phyloP scores from a whole-genome alignment of 1,284 basidiomycete species.

The Dichomitus squalens region DNA sequence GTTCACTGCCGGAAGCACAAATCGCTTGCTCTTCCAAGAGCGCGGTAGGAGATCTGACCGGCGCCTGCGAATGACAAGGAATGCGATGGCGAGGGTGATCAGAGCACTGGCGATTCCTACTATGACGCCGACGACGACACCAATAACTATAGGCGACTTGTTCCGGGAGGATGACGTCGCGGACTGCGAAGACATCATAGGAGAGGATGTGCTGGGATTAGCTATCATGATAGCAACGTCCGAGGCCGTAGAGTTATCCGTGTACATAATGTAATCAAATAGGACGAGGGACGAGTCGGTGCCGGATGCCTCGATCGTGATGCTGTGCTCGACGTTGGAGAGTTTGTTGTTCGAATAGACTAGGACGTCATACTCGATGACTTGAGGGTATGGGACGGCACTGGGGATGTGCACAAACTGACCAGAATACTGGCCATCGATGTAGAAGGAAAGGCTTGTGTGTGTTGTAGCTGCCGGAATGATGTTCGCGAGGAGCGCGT shows the following conservation, averaged over 20 bases:
- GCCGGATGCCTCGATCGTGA: background rate
- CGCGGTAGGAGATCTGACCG: background rate
- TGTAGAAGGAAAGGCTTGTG: background rate
- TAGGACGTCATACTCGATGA: background rate
- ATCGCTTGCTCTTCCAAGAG: background rate
- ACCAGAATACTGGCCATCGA: background rate
- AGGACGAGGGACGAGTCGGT: conserved; percentile 1
- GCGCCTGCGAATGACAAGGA: background rate
- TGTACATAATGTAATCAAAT: conserved; percentile 9
- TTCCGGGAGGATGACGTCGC: background rate
- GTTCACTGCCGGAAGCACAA: background rate
- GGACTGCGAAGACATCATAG: background rate
- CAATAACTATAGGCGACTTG: background rate
- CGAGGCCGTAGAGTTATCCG: no score
- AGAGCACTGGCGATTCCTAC: conserved; percentile 2
- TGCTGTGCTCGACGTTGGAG: background rate
- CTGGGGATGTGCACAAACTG: background rate
- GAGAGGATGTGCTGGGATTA: background rate
- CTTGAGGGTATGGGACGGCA: background rate
- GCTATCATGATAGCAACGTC: background rate
- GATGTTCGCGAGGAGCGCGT: conserved; percentile 5
- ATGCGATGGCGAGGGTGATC: background rate
- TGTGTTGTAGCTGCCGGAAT: background rate
- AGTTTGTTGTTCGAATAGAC: background rate
- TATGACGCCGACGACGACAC: background rate